Evolutionary conservation across 495 filamentous ascomycete genomes (phyloP), one percentile per base, ranked within the genome.

Genomic region (Penicillium riverlandense): DNA sequence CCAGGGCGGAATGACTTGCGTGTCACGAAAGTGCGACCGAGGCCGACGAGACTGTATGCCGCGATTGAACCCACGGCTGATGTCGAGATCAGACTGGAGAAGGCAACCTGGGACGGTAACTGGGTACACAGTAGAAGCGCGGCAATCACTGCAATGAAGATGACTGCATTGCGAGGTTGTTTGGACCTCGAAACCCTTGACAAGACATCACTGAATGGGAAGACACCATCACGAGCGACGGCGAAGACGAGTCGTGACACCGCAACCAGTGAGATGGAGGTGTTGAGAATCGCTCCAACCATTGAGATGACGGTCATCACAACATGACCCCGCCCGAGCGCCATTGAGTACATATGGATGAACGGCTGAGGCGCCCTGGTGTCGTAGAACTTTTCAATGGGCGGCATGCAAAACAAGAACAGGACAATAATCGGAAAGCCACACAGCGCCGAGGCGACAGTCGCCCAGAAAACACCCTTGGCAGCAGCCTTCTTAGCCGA

Each of bases 191-290:
- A 66, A 2, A 68, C 65, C 8, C 61, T 60, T 7, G 52, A 61
- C 4, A 64, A 42, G 10, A 52, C 46, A 16, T 57, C 50, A 34
- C 58, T 62, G 44, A 61, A 66, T 1, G 65, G 62, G 47, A 68
- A 62, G 22, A 68, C 57, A 11, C 55, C 55, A 45, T 68, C 65
- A 13, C 65, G 60, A 7, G 62, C 60, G 14, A 68, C 58, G 14
- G 65, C 65, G 40, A 68, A 68, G 29, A 68, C 62, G 8, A 68
- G 62, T 29, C 65, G 49, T 1, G 65, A 68, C 7, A 59, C 62
- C 8, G 65, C 65, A 0, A 64, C 63, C 43, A 66, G 45, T 8
- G 65, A 62, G 36, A 68, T 66, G 0, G 65, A 60, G 10, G 65
- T 68, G 45, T 68, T 68, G 7, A 64, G 55, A 37, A 62, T 64